Conservation (phyloP, 2,329 filamentous ascomycete genomes). For the Rugonectria rugulosa region DNA sequence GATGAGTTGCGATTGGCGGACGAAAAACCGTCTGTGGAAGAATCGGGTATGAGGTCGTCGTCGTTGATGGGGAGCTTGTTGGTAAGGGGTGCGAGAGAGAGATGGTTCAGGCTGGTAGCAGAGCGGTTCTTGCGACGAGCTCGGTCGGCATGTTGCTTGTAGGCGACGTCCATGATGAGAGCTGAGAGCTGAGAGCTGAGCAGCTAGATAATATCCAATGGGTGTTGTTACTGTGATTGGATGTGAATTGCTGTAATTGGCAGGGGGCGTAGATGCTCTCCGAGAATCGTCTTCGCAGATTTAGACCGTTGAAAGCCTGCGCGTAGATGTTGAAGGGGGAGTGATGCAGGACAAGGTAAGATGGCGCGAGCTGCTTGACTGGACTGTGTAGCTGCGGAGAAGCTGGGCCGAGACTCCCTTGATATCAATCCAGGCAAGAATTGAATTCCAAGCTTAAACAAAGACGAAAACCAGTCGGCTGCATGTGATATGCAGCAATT, state of each 20-base stretch:
- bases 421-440: constrained; percentile 8
- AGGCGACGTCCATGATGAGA: constrained; percentile 62
- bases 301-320: no score
- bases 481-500: constrained; percentile 33
- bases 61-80: constrained; percentile 66
- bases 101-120: constrained; percentile 64
- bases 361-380: not conserved
- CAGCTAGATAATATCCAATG: not conserved
- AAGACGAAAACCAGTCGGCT: constrained; percentile 9
- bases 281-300: no score
- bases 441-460: not conserved
- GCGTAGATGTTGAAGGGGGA: not conserved
- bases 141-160: constrained; percentile 66
- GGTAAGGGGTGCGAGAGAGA: constrained; percentile 70
- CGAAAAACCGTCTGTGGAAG: constrained; percentile 33
- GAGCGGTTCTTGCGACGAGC: constrained; percentile 66
- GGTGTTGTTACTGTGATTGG: no score
- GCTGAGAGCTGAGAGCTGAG: not conserved
- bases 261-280: no score
- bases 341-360: not conserved
- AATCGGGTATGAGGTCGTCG: constrained; percentile 54
- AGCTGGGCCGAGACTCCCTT: constrained; percentile 6
- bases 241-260: no score
- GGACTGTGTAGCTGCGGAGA: not conserved
- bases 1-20: constrained; percentile 34